These are phyloP conservation scores for Knoxia roxburghii DNA, from an alignment of 257 asterid genomes.

Conservation along the genomic window DNA sequence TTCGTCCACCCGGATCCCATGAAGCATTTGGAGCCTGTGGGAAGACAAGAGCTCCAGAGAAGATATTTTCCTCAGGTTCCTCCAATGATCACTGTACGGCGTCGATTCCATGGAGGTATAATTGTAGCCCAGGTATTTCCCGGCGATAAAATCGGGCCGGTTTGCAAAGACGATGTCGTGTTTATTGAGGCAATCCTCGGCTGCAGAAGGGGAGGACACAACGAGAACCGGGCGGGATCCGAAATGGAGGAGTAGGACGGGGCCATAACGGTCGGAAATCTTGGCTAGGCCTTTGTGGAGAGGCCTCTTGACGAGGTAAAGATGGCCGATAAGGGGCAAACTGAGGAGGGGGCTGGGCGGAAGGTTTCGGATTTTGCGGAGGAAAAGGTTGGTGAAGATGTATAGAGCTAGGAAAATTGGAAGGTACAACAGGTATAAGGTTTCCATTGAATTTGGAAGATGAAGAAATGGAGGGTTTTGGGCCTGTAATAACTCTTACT, in stretches of 20 bases:
- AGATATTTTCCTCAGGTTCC: constrained; percentile 47
- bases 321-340: constrained; percentile 61
- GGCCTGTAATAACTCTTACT: too few species aligned
- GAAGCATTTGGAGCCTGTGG: constrained; percentile 48
- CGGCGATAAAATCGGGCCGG: constrained; percentile 49
- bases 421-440: constrained; percentile 14
- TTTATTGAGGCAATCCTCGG: constrained; percentile 56
- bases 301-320: constrained; percentile 52
- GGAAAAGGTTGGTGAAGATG: constrained; percentile 35
- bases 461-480: background rate
- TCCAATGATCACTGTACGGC: constrained; percentile 61
- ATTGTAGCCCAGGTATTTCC: constrained; percentile 41
- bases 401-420: constrained; percentile 30
- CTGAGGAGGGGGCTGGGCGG: constrained; percentile 54
- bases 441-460: constrained; percentile 17
- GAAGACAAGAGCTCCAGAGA: constrained; percentile 48
- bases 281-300: constrained; percentile 44
- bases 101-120: constrained; percentile 46
- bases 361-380: constrained; percentile 28
- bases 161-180: constrained; percentile 55
- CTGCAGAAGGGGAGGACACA: constrained; percentile 61
- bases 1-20: constrained; percentile 50
- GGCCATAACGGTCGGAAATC: constrained; percentile 46
- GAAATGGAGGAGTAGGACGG: constrained; percentile 44
- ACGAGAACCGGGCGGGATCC: constrained; percentile 63